phyloP scores from a whole-genome alignment of 1,139 yeast genomes.

The Kodamaea alishanica region DNA sequence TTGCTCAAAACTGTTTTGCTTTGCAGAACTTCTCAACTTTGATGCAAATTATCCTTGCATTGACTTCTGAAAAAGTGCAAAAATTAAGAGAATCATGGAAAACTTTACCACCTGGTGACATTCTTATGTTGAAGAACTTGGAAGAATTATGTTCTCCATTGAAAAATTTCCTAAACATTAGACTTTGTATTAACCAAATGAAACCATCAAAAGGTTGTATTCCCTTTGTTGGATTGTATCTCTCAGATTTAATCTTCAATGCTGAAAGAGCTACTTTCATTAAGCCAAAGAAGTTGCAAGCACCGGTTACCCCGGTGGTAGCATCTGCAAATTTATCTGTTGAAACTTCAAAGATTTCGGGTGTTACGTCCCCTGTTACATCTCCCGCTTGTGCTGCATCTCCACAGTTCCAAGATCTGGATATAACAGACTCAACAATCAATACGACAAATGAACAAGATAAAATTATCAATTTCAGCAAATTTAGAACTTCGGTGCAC shows the following conservation, averaged over 20 bases:
- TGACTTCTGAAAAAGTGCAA: conserved; percentile 68
- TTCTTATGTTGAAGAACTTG: conserved; percentile 61
- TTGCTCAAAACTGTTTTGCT: conserved; percentile 70
- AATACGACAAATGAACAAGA: conserved; percentile 24
- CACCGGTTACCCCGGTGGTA: neutral
- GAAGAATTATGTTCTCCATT: conserved; percentile 63
- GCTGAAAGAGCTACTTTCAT: conserved; percentile 61
- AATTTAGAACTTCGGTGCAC: conserved; percentile 72
- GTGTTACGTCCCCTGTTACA: neutral
- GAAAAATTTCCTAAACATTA: conserved; percentile 60
- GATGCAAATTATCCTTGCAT: conserved; percentile 82
- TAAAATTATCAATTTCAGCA: conserved; percentile 66
- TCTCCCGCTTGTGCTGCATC: conserved; percentile 8
- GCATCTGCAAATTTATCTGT: too few species aligned
- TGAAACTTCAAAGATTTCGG: too few species aligned
- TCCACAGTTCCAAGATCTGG: conserved; percentile 10
- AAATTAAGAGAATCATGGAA: conserved; percentile 74
- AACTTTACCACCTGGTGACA: conserved; percentile 51
- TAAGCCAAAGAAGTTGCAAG: conserved; percentile 13
- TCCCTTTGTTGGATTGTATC: conserved; percentile 83
- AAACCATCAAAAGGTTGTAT: conserved; percentile 77
- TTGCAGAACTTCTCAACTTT: conserved; percentile 81
- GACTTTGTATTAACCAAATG: conserved; percentile 58
- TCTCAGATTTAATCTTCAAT: conserved; percentile 79
- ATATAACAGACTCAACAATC: conserved; percentile 14